Conservation (phyloP, 768 basidiomycete genomes). For the Macrocybe gigantea region DNA sequence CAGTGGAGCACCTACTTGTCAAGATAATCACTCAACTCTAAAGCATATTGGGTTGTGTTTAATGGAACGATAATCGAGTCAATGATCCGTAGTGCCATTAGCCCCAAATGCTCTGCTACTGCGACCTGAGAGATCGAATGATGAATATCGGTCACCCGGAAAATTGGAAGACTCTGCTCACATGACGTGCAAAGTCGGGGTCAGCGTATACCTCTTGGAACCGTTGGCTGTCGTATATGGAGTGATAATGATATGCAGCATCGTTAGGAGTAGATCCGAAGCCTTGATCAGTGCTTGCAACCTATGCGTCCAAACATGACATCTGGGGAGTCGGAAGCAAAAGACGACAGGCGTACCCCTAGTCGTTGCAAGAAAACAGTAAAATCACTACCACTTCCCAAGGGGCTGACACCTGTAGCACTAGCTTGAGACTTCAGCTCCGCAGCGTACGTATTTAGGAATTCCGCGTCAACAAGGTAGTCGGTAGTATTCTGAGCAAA, state of each 20-base stretch:
- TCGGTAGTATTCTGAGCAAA: slow-evolving; percentile 22
- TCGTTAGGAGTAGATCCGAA: slow-evolving; percentile 40
- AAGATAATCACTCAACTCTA: slow-evolving; percentile 60
- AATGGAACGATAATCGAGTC: slow-evolving; percentile 65
- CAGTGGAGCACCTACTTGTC: slow-evolving; percentile 36
- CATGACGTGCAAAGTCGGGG: slow-evolving; percentile 70
- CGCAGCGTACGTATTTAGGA: slow-evolving; percentile 30
- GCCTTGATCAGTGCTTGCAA: slow-evolving; percentile 41
- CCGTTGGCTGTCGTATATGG: slow-evolving; percentile 63
- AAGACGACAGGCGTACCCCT: slow-evolving; percentile 28
- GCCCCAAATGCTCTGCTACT: slow-evolving; percentile 61
- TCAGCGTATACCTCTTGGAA: slow-evolving; percentile 79
- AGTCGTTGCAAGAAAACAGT: slow-evolving; percentile 85
- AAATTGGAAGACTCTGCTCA: slow-evolving; percentile 23
- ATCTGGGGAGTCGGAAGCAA: not conserved
- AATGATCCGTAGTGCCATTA: slow-evolving; percentile 54
- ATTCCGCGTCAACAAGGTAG: slow-evolving; percentile 32
- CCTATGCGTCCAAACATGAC: slow-evolving; percentile 13
- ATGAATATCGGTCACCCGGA: not conserved
- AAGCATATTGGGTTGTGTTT: slow-evolving; percentile 72
- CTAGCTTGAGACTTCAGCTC: slow-evolving; percentile 25
- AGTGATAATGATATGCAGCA: slow-evolving; percentile 72
- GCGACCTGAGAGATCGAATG: slow-evolving; percentile 37
- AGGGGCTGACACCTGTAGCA: slow-evolving; percentile 42
- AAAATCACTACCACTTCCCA: slow-evolving; percentile 89